Base-by-base conservation (phyloP, 768 basidiomycete species). In the Russula brevipes region DNA sequence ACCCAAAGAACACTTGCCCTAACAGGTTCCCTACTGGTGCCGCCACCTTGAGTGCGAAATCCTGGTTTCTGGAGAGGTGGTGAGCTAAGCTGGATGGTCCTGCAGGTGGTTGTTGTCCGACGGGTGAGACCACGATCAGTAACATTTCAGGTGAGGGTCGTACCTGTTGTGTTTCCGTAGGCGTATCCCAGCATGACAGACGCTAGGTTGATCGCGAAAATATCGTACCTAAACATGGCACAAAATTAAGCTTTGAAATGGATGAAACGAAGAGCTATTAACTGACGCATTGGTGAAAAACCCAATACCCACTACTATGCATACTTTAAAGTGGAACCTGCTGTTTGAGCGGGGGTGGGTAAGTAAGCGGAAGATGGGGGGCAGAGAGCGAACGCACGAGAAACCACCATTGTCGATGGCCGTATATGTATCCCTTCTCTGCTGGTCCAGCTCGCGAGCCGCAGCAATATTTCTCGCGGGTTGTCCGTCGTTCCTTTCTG, bases 121-220 rank as follows among this genome's bases (percentile, higher is more conserved):
- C n/a, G 9, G 6, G 46, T 54, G 31, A 54, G 47, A 36, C 38
- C 12, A 38, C 36, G 16, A 36, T 17, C 5, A 12, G 10, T 30
- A 8, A 10, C 9, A 24, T 59, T 50, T 11, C 47, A 12, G 4
- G 46, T 17, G 8, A 33, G n/a, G 5, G 24, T 4, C 41, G 10
- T 30, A 64, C 63, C 69, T 36, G 17, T n/a, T 31, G 58, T 70
- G 33, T 72, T 60, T 44, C 84, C 83, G 57, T 94, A 94, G 59
- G 93, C 86, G 70, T 86, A 89, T 33, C 87, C 90, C 57, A 96
- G 75, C 90, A 95, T 94, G 0, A 79, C 78, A 0, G 88, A 84
- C 0, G 84, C 91, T 42, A 94, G 87, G 73, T 87, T 91, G 76
- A 95, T 95, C 5, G 91, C 89, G 70, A 94, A 97, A 57, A 95